phyloP scores from a whole-genome alignment of 108 stramenopile species.

The Mediolabrus comicus region DNA sequence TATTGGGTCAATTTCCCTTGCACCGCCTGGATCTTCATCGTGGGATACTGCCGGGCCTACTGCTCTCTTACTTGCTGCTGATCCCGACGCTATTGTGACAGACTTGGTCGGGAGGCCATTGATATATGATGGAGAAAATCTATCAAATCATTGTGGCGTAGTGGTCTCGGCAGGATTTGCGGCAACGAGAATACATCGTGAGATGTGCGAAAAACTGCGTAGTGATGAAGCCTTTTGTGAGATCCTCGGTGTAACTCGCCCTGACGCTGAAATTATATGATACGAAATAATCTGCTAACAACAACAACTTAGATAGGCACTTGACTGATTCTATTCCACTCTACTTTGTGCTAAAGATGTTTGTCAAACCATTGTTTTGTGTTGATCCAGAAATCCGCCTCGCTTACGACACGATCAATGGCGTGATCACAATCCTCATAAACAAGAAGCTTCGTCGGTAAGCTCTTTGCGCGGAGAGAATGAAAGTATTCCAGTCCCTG shows the following conservation, averaged over 20 bases:
- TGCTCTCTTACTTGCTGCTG: constrained; percentile 40
- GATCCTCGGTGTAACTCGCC: constrained; percentile 5
- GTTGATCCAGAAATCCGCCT: constrained; percentile 83
- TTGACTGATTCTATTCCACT: too few relatives aligned
- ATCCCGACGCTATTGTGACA: constrained; percentile 49
- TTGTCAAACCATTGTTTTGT: constrained; percentile 77
- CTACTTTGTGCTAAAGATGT: constrained; percentile 52
- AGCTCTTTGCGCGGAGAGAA: constrained; percentile 59
- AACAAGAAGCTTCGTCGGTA: constrained; percentile 62
- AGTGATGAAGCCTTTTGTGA: constrained; percentile 21
- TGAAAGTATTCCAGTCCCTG: constrained; percentile 84
- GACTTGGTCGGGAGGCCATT: constrained; percentile 46
- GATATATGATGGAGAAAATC: constrained; percentile 30
- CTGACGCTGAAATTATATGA: not conserved
- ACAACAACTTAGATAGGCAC: not conserved
- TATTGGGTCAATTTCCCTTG: constrained; percentile 37
- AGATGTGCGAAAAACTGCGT: constrained; percentile 19
- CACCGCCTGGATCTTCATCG: constrained; percentile 42
- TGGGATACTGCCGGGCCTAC: constrained; percentile 52
- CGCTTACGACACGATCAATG: constrained; percentile 59
- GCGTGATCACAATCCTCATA: constrained; percentile 84
- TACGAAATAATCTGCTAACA: not conserved
- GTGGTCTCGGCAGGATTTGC: constrained; percentile 38
- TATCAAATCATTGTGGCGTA: constrained; percentile 37
- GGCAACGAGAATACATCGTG: constrained; percentile 26